A percentile compares a stretch with the other conserved stretches of the same genome.
Evolutionary conservation across 306 rosid genomes (phyloP).

Genomic region (Benincasa hispida): DNA sequence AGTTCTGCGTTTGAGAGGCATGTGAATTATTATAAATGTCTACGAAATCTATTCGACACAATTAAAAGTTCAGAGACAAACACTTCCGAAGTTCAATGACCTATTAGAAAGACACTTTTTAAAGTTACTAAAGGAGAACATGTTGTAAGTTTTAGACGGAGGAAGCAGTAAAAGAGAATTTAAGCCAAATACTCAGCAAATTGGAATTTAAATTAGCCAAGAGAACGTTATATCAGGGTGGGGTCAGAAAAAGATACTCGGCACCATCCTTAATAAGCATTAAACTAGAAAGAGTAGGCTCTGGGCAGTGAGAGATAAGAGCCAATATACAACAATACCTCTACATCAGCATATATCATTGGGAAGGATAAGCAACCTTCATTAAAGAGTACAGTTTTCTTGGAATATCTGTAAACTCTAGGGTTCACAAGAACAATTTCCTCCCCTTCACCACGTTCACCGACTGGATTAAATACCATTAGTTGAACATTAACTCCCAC

Average conservation of each 20-base stretch:
- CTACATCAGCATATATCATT: constrained; percentile 52
- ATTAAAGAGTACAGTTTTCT: constrained; percentile 39
- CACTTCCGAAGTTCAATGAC: too few relatives aligned
- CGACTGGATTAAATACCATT: constrained; percentile 84
- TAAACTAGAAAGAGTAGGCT: background rate
- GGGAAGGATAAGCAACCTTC: constrained; percentile 96
- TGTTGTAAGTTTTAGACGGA: background rate
- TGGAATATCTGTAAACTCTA: constrained; percentile 56
- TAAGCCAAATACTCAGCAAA: background rate
- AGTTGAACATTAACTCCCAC: constrained; percentile 84
- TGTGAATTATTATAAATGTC: background rate
- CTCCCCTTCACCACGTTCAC: constrained; percentile 80
- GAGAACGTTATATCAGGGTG: background rate
- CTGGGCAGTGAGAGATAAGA: background rate
- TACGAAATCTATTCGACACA: background rate
- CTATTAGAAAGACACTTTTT: too few relatives aligned
- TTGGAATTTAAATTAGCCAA: background rate
- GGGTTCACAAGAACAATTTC: constrained; percentile 95
- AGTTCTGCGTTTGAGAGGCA: background rate
- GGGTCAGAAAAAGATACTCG: background rate
- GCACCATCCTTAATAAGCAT: background rate
- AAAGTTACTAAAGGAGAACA: background rate
- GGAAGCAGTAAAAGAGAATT: background rate
- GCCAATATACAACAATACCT: constrained; percentile 20
- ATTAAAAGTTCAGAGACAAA: background rate